Evolutionary conservation across 2,329 filamentous ascomycete species (phyloP).

Genomic region (Hymenoscyphus scutula): DNA sequence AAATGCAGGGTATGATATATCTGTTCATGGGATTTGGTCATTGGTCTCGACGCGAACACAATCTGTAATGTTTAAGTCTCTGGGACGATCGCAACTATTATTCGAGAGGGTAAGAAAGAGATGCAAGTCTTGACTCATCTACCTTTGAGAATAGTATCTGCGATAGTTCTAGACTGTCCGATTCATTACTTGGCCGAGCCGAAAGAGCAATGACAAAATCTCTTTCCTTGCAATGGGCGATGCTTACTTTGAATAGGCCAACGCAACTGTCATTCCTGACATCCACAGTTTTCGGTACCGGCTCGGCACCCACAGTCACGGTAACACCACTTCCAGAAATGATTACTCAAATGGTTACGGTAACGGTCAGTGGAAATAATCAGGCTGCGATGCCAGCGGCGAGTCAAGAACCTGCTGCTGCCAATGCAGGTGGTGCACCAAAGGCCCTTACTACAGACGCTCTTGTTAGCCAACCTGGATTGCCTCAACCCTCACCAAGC

Average conservation of each 20-base stretch:
- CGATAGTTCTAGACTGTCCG: background rate
- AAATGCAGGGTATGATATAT: constrained; percentile 11
- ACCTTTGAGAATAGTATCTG: background rate
- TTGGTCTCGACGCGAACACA: background rate
- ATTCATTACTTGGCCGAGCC: background rate
- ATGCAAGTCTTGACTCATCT: background rate
- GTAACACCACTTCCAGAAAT: constrained; percentile 38
- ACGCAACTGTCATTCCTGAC: constrained; percentile 40
- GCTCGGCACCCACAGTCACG: constrained; percentile 38
- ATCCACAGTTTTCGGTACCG: constrained; percentile 37
- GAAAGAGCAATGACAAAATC: background rate
- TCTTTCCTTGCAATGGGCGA: background rate
- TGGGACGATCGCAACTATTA: background rate
- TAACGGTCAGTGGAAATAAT: constrained; percentile 12
- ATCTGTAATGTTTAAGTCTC: background rate
- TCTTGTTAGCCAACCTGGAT: no score
- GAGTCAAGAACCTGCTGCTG: no score
- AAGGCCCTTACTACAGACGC: background rate
- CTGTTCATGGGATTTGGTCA: background rate
- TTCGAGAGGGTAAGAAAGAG: background rate
- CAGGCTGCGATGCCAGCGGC: constrained; percentile 6
- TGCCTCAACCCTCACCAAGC: no score
- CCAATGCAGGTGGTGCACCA: background rate
- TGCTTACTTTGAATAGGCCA: constrained; percentile 6
- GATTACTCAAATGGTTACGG: constrained; percentile 24